Evolutionary conservation across 2,329 filamentous ascomycete genomes (phyloP).

Genomic region (Trichoderma sp.): DNA sequence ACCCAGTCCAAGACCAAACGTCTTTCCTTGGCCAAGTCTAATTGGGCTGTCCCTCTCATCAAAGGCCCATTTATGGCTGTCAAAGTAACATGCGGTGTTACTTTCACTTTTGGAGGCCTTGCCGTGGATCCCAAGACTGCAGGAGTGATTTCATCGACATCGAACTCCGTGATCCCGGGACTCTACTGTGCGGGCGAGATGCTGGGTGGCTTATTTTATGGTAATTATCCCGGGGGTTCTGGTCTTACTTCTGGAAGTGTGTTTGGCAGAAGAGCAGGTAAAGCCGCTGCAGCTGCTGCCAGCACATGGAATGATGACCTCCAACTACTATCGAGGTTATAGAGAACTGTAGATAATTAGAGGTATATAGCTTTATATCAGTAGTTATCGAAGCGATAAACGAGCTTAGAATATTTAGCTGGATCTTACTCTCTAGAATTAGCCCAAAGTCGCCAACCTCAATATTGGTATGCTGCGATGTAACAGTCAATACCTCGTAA

Average conservation of each 20-base stretch:
- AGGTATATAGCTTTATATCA: neutral
- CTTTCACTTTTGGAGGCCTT: slow-evolving; percentile 69
- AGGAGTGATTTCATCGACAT: slow-evolving; percentile 50
- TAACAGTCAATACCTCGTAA: neutral
- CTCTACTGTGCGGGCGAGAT: slow-evolving; percentile 66
- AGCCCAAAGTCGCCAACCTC: neutral
- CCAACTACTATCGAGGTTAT: neutral
- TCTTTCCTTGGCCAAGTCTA: slow-evolving; percentile 59
- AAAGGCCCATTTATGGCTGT: slow-evolving; percentile 62
- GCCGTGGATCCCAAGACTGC: slow-evolving; percentile 56
- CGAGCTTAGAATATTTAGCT: neutral
- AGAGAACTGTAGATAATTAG: neutral
- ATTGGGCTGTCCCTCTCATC: slow-evolving; percentile 64
- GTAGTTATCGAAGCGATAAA: neutral
- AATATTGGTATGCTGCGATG: neutral
- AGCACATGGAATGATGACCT: neutral
- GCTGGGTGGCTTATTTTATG: slow-evolving; percentile 64
- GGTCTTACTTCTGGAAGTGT: slow-evolving; percentile 62
- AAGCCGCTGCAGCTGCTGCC: slow-evolving; percentile 32
- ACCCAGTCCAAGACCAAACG: slow-evolving; percentile 52
- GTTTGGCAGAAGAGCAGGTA: slow-evolving; percentile 46
- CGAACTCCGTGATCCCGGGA: slow-evolving; percentile 50
- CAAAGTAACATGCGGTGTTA: slow-evolving; percentile 59
- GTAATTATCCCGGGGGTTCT: slow-evolving; percentile 64
- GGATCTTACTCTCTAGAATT: neutral